Evolutionary conservation across 2,329 filamentous ascomycete species (phyloP).

Genomic region (Samsoniella hepiali): DNA sequence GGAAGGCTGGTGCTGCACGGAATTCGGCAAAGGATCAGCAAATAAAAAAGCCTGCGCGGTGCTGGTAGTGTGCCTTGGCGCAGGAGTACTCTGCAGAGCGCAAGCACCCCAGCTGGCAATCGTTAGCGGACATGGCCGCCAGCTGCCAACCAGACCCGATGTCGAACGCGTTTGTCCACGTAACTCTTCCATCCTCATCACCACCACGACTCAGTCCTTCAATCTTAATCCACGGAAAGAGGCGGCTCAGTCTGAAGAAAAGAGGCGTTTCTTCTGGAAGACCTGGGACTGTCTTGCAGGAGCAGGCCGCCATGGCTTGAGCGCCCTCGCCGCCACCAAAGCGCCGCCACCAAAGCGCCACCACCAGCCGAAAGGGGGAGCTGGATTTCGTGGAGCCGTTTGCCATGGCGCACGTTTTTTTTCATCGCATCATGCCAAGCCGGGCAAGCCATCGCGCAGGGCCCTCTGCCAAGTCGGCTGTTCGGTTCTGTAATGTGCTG

Average conservation of each 20-base stretch:
- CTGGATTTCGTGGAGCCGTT: neutral
- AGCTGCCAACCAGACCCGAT: neutral
- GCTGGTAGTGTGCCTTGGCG: neutral
- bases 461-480: constrained; percentile 8
- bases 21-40: neutral
- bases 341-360: neutral
- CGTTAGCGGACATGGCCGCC: neutral
- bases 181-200: neutral
- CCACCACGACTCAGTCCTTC: neutral
- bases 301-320: neutral
- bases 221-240: neutral
- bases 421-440: constrained; percentile 1
- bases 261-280: neutral
- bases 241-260: neutral
- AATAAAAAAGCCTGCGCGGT: neutral
- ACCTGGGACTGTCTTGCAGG: neutral
- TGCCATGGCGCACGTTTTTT: no score
- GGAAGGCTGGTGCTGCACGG: neutral
- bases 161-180: neutral
- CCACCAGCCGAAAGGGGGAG: neutral
- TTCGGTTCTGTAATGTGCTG: neutral
- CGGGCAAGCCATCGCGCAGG: constrained; percentile 9
- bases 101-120: neutral
- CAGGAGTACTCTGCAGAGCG: neutral
- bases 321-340: neutral